phyloP scores from a whole-genome alignment of 306 rosid genomes.

The Inga leiocalycina region DNA sequence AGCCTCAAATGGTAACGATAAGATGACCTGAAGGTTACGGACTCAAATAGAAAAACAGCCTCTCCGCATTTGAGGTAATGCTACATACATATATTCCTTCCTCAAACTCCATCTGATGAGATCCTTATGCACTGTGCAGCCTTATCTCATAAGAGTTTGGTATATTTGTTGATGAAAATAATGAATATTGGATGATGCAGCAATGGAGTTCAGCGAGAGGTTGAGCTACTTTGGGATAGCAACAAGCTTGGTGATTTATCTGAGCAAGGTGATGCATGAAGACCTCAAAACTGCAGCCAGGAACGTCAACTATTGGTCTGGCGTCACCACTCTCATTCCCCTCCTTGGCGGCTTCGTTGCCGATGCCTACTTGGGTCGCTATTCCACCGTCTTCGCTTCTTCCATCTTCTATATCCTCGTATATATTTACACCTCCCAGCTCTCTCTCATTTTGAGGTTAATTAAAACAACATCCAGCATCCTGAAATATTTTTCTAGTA shows the following conservation, averaged over 20 bases:
- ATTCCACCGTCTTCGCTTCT: conserved; percentile 66
- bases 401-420: conserved; percentile 72
- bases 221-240: conserved; percentile 89
- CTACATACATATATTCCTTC: no score
- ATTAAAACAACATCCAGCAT: no score
- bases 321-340: conserved; percentile 89
- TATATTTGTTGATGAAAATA: no score
- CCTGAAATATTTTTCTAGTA: no score
- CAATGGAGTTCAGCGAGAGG: conserved; percentile 93
- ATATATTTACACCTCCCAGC: not conserved
- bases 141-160: no score
- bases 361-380: conserved; percentile 89
- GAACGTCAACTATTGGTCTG: conserved; percentile 87
- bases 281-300: conserved; percentile 85
- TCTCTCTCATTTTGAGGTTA: not conserved
- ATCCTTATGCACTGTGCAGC: no score
- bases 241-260: conserved; percentile 76
- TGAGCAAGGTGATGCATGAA: conserved; percentile 71
- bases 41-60: no score
- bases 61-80: no score
- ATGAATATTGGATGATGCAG: conserved; percentile 41
- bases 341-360: conserved; percentile 89
- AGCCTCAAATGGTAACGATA: no score
- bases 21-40: no score
- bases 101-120: no score